These are phyloP conservation scores for Amanita muscaria DNA, from an alignment of 768 basidiomycete species.

Conservation along the genomic window DNA sequence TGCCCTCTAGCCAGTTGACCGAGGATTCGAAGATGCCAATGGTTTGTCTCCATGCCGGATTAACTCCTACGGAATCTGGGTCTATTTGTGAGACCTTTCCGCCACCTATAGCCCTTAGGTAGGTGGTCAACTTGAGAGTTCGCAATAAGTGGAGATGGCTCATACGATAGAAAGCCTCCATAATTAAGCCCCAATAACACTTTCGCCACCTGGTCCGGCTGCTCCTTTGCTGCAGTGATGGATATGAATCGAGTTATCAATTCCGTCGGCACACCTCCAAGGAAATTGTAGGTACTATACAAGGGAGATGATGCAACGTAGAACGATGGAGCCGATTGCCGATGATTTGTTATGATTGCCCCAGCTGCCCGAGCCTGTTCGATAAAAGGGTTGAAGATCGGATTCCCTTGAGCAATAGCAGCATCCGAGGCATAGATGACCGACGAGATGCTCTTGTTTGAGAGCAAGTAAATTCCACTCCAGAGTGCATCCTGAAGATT, in stretches of 20 bases:
- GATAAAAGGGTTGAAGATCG: no score
- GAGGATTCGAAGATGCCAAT: constrained; percentile 20
- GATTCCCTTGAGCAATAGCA: no score
- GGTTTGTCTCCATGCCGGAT: constrained; percentile 41
- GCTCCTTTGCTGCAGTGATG: background rate
- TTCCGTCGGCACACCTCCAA: background rate
- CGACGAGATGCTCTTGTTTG: no score
- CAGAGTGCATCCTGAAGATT: background rate
- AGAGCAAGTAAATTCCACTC: no score
- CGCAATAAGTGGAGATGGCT: background rate
- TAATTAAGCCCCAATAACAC: background rate
- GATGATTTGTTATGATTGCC: background rate
- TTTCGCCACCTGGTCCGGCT: background rate
- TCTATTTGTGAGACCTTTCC: constrained; percentile 31
- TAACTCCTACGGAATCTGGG: constrained; percentile 31
- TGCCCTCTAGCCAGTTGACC: constrained; percentile 16
- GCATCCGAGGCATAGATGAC: no score
- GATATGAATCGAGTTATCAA: background rate
- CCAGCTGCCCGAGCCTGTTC: no score
- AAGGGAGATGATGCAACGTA: background rate
- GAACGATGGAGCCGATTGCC: background rate
- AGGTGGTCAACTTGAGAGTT: background rate
- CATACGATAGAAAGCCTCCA: background rate
- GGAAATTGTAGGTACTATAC: no score
- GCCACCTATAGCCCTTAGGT: constrained; percentile 31